Base-by-base conservation (phyloP, 345 rosid genomes). In the Boechera stricta region DNA sequence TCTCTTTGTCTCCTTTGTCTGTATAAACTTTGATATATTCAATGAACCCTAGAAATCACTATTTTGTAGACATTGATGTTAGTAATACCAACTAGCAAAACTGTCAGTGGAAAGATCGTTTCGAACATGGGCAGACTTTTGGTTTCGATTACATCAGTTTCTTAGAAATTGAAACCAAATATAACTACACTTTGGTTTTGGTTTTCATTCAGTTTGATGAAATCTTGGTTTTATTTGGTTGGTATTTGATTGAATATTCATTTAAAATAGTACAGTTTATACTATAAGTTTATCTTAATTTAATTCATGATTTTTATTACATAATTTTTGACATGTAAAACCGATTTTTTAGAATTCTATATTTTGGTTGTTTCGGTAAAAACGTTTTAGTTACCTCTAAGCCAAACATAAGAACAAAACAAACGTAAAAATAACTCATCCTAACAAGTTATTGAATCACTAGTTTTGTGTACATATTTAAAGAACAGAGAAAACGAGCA, bases 1-100 rank as follows among this genome's bases (percentile, higher is more conserved):
- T 69, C 65, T 76, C 80, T 44, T 32, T 69, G 80, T 69, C 75
- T 71, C 70, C 64, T 61, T 31, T 68, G 52, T 60, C 63, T 60
- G 21, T 32, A 15, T 51, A 28, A 47, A 32, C 58, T 52, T 31
- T 41, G 47, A 32, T 61, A 69, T 1, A 73, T 76, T 53, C 70
- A 76, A 10, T 69, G 75, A 76, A 76, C 41, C 70, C 42, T 39
- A 32, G 11, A 58, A 67, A 16, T 5, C 36, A 42, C 35, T 72
- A 16, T 36, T 47, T 9, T 65, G n/a, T 24, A 13, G 56, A 41
- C 74, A 76, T 29, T 68, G 36, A 49, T 67, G 69, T 59, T 52
- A n/a, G 44, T 58, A 66, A 45, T 57, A 33, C 24, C 67, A 41
- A 41, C 35, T 41, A 59, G 38, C 69, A 68, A 51, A 21, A 21